phyloP scores from a whole-genome alignment of 2,329 filamentous ascomycete species.

The Xylaria sp. region DNA sequence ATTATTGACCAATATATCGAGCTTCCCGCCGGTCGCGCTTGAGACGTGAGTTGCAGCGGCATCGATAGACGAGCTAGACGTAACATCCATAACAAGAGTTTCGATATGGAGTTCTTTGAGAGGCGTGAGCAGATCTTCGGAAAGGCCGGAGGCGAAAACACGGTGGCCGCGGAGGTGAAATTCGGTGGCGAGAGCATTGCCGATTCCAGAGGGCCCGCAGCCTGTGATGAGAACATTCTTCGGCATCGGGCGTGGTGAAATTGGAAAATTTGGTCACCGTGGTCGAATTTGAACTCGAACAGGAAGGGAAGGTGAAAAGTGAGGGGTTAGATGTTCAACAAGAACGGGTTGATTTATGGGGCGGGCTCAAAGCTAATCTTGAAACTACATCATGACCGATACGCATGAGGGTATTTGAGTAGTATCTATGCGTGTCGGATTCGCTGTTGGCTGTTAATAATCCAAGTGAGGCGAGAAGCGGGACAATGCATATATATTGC shows the following conservation, averaged over 20 bases:
- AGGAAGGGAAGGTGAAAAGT: background rate
- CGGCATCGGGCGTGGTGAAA: background rate
- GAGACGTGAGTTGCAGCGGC: background rate
- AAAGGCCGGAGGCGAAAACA: constrained; percentile 4
- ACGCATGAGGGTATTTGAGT: background rate
- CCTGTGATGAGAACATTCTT: constrained; percentile 2
- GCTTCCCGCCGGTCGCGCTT: constrained; percentile 2
- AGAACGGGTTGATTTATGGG: background rate
- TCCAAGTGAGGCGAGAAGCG: background rate
- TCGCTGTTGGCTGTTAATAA: background rate
- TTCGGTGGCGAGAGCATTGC: background rate
- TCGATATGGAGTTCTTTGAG: background rate
- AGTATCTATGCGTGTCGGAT: background rate
- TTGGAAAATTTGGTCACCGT: background rate
- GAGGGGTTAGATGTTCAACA: background rate
- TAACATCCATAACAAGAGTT: constrained; percentile 5
- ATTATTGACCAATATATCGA: constrained; percentile 8
- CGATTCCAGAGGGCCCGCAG: constrained; percentile 5
- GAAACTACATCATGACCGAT: background rate
- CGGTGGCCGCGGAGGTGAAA: constrained; percentile 14
- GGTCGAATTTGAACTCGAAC: background rate
- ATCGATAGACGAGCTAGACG: constrained; percentile 3
- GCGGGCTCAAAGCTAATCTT: background rate
- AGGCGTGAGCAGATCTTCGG: background rate
- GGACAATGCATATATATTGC: background rate